Conservation (phyloP, 768 basidiomycete genomes). For the Trametes cinnabarina region DNA sequence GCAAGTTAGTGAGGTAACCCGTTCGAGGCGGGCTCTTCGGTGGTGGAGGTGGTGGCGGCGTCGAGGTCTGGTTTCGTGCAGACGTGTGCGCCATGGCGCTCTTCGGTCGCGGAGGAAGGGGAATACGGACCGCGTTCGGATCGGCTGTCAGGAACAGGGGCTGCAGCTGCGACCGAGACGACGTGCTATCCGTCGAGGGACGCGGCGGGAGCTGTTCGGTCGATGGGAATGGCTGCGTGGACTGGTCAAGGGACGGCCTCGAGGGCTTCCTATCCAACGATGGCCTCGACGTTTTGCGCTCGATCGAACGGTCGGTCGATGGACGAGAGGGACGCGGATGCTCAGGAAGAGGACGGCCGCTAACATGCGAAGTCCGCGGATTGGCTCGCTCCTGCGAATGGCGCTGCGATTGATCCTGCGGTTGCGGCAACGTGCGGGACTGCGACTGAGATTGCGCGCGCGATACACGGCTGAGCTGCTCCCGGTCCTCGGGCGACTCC, state of each 20-base stretch:
- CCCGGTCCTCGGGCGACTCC: slow-evolving; percentile 14
- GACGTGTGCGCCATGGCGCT: slow-evolving; percentile 9
- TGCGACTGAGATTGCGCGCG: too few species aligned
- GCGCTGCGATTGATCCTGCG: neutral
- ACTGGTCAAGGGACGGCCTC: slow-evolving; percentile 14
- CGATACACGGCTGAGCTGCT: slow-evolving; percentile 5
- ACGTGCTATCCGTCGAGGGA: slow-evolving; percentile 12
- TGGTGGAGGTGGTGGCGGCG: slow-evolving; percentile 19
- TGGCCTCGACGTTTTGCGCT: slow-evolving; percentile 3
- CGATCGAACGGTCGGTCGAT: neutral
- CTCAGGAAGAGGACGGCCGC: slow-evolving; percentile 12
- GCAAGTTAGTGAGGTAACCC: slow-evolving; percentile 43
- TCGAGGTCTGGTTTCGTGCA: neutral
- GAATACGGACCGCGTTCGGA: slow-evolving; percentile 13
- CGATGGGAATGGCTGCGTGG: slow-evolving; percentile 4
- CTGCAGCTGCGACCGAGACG: slow-evolving; percentile 13
- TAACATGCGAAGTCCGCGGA: neutral
- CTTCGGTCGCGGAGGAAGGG: slow-evolving; percentile 15
- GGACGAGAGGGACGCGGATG: slow-evolving; percentile 11
- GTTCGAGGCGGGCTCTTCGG: slow-evolving; percentile 21
- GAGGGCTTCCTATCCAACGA: slow-evolving; percentile 1
- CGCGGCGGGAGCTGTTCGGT: slow-evolving; percentile 1
- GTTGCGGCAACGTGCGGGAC: too few species aligned
- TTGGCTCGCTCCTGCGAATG: slow-evolving; percentile 5
- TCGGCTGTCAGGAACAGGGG: slow-evolving; percentile 18